phyloP scores from a whole-genome alignment of 495 filamentous ascomycete species.

The Hypoxylon lenormandii region DNA sequence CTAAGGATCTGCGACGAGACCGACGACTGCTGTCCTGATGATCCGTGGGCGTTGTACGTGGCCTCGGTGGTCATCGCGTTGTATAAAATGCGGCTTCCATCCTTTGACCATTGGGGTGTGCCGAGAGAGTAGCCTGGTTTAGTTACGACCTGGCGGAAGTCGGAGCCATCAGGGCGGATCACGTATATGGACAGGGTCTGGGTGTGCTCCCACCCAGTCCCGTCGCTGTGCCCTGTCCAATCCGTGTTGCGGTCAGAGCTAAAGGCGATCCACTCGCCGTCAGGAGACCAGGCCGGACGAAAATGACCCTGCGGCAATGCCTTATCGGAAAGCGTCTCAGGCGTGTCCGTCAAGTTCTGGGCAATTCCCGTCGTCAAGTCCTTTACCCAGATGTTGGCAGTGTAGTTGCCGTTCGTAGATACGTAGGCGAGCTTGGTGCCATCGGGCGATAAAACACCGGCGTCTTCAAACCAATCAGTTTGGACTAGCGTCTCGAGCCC shows the following conservation, averaged over 20 bases:
- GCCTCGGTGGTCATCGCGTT: constrained; percentile 30
- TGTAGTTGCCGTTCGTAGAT: too few relatives aligned
- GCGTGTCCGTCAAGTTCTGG: too few relatives aligned
- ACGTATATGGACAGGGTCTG: constrained; percentile 35
- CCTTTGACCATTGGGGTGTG: constrained; percentile 31
- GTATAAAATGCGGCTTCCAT: constrained; percentile 29
- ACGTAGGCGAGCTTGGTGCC: constrained; percentile 35
- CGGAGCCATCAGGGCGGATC: constrained; percentile 22
- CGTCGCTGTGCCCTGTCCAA: constrained; percentile 43
- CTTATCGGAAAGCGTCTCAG: too few relatives aligned
- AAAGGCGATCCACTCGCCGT: constrained; percentile 40
- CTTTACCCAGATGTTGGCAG: too few relatives aligned
- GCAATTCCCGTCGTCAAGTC: too few relatives aligned
- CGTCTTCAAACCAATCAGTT: constrained; percentile 34
- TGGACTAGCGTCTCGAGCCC: constrained; percentile 21
- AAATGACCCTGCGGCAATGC: constrained; percentile 12
- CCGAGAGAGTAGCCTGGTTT: constrained; percentile 34
- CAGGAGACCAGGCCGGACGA: constrained; percentile 35
- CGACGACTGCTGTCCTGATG: not conserved
- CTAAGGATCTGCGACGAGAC: constrained; percentile 29
- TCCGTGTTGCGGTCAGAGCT: constrained; percentile 38
- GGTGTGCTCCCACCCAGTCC: constrained; percentile 43
- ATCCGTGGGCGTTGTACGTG: constrained; percentile 22
- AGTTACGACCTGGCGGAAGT: constrained; percentile 24
- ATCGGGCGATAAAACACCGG: constrained; percentile 33